Percentiles rank a stretch among this genome's conserved stretches.
Conservation (phyloP, 2,329 filamentous ascomycete genomes). For the Aspergillus niger region DNA sequence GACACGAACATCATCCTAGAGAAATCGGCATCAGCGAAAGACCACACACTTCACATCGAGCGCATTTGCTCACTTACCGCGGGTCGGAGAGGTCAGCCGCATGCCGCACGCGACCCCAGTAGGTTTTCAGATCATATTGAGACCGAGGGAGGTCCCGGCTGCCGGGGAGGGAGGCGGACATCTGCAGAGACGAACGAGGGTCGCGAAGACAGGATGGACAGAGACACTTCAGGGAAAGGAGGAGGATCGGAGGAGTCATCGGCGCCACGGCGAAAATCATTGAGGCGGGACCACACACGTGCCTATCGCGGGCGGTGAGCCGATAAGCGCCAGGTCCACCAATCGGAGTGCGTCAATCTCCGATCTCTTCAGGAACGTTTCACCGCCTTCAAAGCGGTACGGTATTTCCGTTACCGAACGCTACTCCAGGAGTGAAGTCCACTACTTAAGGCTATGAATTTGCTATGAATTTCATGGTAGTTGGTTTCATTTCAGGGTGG, state of each 20-base stretch:
- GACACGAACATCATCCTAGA: constrained; percentile 82
- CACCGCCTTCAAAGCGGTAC: constrained; percentile 13
- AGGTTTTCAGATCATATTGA: constrained; percentile 88
- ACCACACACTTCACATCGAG: background rate
- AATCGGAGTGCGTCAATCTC: constrained; percentile 19
- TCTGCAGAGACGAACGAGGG: constrained; percentile 31
- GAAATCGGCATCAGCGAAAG: constrained; percentile 13
- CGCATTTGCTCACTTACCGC: constrained; percentile 65
- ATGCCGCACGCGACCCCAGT: constrained; percentile 92
- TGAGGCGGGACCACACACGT: constrained; percentile 14
- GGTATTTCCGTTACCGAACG: background rate
- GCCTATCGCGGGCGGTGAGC: constrained; percentile 39
- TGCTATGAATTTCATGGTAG: background rate
- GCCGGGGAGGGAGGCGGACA: constrained; percentile 65
- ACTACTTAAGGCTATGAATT: too few species aligned
- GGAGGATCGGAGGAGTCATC: constrained; percentile 18
- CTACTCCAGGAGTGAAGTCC: background rate
- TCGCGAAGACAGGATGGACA: constrained; percentile 3
- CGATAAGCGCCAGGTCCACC: constrained; percentile 29
- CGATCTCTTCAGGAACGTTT: background rate
- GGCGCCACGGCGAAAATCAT: constrained; percentile 17
- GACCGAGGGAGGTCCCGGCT: constrained; percentile 84
- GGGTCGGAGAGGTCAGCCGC: constrained; percentile 89
- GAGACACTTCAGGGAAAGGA: constrained; percentile 8
- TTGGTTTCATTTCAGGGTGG: background rate